Conservation (phyloP, 148 eudicot species). For the Beta vulgaris region DNA sequence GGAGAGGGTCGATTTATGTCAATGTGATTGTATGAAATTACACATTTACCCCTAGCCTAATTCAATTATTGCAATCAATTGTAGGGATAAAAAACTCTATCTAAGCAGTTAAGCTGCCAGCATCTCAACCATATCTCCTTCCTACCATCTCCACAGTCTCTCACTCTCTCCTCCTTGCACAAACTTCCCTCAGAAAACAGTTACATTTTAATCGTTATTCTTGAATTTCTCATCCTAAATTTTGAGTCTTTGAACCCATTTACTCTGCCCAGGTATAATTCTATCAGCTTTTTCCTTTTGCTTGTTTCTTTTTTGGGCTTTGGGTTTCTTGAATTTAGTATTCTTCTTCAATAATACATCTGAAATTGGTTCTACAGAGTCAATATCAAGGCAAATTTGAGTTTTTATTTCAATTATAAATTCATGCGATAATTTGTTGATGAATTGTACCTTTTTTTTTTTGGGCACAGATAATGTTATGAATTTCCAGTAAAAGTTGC, state of each 20-base stretch:
- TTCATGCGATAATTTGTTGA: background rate
- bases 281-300: background rate
- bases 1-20: too few species aligned
- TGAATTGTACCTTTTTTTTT: background rate
- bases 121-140: too few species aligned
- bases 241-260: background rate
- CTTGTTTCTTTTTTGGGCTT: background rate
- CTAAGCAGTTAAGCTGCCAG: too few species aligned
- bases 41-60: too few species aligned
- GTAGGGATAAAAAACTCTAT: too few species aligned
- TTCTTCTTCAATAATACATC: background rate
- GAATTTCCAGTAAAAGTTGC: background rate
- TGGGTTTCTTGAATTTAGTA: background rate
- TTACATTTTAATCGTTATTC: background rate
- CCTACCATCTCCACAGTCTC: too few species aligned
- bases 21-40: too few species aligned
- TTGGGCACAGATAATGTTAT: background rate
- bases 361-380: background rate
- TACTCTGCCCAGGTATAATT: background rate
- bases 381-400: background rate
- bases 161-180: background rate
- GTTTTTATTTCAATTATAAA: background rate
- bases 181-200: background rate
- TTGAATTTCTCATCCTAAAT: background rate
- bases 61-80: too few species aligned